phyloP scores from a whole-genome alignment of 495 filamentous ascomycete genomes.

The Mytilinidion resinicola region DNA sequence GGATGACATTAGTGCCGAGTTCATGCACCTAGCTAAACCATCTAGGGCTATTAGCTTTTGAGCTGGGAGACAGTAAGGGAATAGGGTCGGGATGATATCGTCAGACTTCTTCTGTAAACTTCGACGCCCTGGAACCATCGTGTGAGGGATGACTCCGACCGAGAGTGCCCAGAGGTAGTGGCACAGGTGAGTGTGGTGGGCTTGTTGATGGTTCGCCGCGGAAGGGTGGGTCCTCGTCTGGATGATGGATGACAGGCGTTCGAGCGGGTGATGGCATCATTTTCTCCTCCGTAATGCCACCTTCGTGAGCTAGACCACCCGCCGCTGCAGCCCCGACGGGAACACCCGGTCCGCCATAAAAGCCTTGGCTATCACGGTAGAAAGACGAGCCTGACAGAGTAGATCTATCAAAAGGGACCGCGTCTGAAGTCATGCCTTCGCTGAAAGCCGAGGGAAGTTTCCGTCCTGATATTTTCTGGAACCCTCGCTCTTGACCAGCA shows the following conservation, averaged over 20 bases:
- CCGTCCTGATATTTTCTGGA: slow-evolving; percentile 26
- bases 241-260: slow-evolving; percentile 42
- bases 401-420: slow-evolving; percentile 19
- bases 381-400: slow-evolving; percentile 39
- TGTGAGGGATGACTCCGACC: slow-evolving; percentile 48
- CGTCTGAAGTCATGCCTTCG: slow-evolving; percentile 28
- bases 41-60: too few relatives aligned
- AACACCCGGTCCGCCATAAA: slow-evolving; percentile 36
- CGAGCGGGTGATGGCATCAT: slow-evolving; percentile 46
- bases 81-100: neutral
- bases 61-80: too few relatives aligned
- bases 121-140: slow-evolving; percentile 49
- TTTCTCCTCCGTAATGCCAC: slow-evolving; percentile 20
- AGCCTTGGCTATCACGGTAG: slow-evolving; percentile 37
- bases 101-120: slow-evolving; percentile 43
- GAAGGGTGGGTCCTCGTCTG: slow-evolving; percentile 35
- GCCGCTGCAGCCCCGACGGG: slow-evolving; percentile 29
- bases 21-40: too few relatives aligned
- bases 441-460: slow-evolving; percentile 29
- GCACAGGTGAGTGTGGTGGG: slow-evolving; percentile 22
- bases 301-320: slow-evolving; percentile 22
- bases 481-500: slow-evolving; percentile 15
- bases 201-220: slow-evolving; percentile 19
- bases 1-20: too few relatives aligned
- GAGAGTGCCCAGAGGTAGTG: slow-evolving; percentile 37